Base-by-base conservation (phyloP, 2,329 filamentous ascomycete genomes). In the Hypoxylon sp. region DNA sequence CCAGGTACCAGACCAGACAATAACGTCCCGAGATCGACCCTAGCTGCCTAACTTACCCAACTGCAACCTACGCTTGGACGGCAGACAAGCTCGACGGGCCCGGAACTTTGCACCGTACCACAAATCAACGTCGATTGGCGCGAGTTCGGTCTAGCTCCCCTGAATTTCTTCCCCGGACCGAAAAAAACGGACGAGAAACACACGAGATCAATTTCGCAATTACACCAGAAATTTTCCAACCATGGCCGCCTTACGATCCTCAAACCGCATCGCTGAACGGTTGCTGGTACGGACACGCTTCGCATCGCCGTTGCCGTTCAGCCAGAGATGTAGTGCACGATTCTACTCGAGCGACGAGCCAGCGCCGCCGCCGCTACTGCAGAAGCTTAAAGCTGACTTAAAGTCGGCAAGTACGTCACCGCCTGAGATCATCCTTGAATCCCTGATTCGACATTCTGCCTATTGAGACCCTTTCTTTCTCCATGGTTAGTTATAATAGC, bases 381-480 rank as follows among this genome's bases (percentile, higher is more conserved):
- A 82, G 59, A 87, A 85, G 79, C 81, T 89, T 74, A 88, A 87
- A 75, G 80, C 78, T 70, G 89, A 92, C 73, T 82, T 92, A 68
- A 92, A 92, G 81, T 79, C 83, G 8, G 89, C 89, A 53, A 91
- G 69, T 71, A 62, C 61, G 69, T 71, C 46, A 56, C 19, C 29
- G 15, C 37, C 21, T 7, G n/a, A 42, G 39, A 32, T n/a, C 11
- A 35, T n/a, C 19, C 32, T 24, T 8, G 24, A 27, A 27, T 27
- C 24, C 24, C 24, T 27, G 24, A 27, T 27, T 27, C 24, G 24
- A 27, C 24, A 27, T 27, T 27, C 24, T 27, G 5, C 24, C 24
- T 27, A 27, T 27, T 27, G 24, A 27, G 24, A 27, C 24, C 3
- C 5, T 27, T 27, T 27, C 24, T 27, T 7, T 2, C 31, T 32